Conservation (phyloP, 768 basidiomycete genomes). For the Russula emetica region DNA sequence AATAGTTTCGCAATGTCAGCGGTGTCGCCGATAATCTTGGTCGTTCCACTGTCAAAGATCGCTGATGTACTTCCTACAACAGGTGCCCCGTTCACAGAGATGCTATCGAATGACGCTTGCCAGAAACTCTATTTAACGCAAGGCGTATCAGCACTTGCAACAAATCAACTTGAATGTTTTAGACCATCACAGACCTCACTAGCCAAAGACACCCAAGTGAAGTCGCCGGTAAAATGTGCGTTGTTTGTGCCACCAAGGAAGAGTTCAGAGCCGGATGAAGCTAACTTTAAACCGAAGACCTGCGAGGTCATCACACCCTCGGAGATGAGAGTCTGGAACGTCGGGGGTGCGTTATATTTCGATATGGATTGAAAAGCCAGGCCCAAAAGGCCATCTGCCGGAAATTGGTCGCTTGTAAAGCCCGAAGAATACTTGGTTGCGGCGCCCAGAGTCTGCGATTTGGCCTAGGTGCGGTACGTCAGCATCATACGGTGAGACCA, state of each 20-base stretch:
- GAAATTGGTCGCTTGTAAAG: constrained; percentile 32
- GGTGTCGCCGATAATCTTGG: constrained; percentile 30
- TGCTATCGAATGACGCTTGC: constrained; percentile 30
- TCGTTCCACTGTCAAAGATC: constrained; percentile 36
- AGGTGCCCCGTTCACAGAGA: constrained; percentile 28
- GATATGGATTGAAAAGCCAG: constrained; percentile 36
- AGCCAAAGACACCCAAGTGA: constrained; percentile 17
- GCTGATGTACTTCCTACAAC: constrained; percentile 18
- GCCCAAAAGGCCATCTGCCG: constrained; percentile 43
- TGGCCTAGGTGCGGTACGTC: constrained; percentile 30
- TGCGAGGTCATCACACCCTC: constrained; percentile 35
- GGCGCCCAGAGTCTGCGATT: constrained; percentile 42
- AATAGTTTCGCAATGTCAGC: background rate
- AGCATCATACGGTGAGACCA: background rate
- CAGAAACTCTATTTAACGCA: constrained; percentile 11
- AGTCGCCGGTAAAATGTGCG: constrained; percentile 14
- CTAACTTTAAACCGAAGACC: constrained; percentile 49
- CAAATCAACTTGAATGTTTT: background rate
- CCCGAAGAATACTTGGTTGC: constrained; percentile 39
- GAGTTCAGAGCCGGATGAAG: constrained; percentile 40
- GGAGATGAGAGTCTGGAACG: constrained; percentile 42
- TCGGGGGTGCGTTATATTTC: constrained; percentile 27
- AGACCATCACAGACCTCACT: background rate
- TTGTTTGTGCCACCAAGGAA: constrained; percentile 24
- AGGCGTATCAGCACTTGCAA: background rate